Base-by-base conservation (phyloP, 192 early-diverging fungal genomes). In the Gorgonomyces haynaldii region DNA sequence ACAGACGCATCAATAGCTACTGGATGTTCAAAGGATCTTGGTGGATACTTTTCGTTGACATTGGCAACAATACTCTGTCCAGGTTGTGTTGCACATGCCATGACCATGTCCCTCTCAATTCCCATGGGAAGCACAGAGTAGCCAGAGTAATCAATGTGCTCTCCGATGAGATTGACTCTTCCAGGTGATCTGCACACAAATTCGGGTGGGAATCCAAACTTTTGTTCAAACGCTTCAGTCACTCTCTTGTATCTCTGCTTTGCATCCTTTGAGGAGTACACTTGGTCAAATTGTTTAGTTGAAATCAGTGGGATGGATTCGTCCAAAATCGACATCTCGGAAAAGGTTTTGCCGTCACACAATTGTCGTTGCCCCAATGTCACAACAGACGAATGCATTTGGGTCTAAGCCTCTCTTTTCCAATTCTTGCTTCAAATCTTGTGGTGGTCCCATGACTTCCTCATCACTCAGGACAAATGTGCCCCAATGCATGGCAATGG, bases 111-210 rank as follows among this genome's bases (percentile, higher is more conserved):
- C 28, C 85, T 73, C 32, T 83, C 85, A 52, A 97, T 83, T 29
- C 90, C 93, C 91, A 94, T 94, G 26, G 93, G 93, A 17, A 97
- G 73, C 12, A 97, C 93, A 13, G 86, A 86, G 49, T 84, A 87
- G 19, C 90, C 92, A 53, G 81, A 83, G 69, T 94, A 94, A 68
- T 97, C 93, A 37, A 97, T 85, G 58, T 97, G 93, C 58, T 97
- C 93, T 38, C 65, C 93, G 57, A 96, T 96, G 25, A 96, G 68
- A 67, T 96, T 96, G 24, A 93, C 89, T n/a, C 90, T 74, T 28
- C 93, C 93, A 2, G 93, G 91, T 2, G 86, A 81, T 24, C 93
- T 81, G 28, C 81, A 85, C 40, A 85, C 79, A 63, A 91, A 90
- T 25, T 83, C 78, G 0, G 90, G 86, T 30, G 58, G 45, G 38